A percentile compares a stretch with the other conserved stretches of the same genome.
These are phyloP conservation scores for Eucalyptus marginata DNA, from an alignment of 345 rosid genomes.

Conservation along the genomic window DNA sequence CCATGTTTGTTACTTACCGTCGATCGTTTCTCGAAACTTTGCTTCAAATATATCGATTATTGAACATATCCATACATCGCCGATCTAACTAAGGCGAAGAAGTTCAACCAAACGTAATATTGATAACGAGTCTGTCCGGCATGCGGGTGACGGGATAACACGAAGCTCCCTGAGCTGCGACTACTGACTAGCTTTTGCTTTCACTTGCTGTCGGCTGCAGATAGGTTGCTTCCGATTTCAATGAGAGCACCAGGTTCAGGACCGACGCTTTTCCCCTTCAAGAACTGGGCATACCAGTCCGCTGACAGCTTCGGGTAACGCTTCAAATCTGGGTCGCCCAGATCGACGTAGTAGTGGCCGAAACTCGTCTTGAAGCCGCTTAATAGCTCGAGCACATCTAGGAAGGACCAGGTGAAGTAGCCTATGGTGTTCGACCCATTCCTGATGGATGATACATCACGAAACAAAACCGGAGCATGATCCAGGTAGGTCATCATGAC, in stretches of 20 bases:
- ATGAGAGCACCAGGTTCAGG: neutral
- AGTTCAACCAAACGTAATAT: neutral
- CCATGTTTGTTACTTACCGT: neutral
- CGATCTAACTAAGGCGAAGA: neutral
- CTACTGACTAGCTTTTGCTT: neutral
- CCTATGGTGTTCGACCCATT: slow-evolving; percentile 4
- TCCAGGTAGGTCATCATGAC: neutral
- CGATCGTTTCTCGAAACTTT: neutral
- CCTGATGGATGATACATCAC: neutral
- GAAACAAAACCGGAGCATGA: neutral
- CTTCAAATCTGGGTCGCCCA: slow-evolving; percentile 1
- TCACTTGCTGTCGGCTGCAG: neutral
- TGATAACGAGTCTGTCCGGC: neutral
- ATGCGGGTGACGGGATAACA: neutral
- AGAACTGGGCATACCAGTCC: neutral
- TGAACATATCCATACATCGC: neutral
- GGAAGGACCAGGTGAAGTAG: slow-evolving; percentile 8
- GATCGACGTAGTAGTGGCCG: slow-evolving; percentile 3
- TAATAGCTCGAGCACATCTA: neutral
- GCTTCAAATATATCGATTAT: neutral
- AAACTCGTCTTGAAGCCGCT: neutral
- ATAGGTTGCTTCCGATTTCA: neutral
- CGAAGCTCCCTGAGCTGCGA: neutral
- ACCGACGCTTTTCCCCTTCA: neutral
- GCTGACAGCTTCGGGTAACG: slow-evolving; percentile 2